Conservation (phyloP, 108 stramenopile species). For the Pseudonitzschia multiseries region DNA sequence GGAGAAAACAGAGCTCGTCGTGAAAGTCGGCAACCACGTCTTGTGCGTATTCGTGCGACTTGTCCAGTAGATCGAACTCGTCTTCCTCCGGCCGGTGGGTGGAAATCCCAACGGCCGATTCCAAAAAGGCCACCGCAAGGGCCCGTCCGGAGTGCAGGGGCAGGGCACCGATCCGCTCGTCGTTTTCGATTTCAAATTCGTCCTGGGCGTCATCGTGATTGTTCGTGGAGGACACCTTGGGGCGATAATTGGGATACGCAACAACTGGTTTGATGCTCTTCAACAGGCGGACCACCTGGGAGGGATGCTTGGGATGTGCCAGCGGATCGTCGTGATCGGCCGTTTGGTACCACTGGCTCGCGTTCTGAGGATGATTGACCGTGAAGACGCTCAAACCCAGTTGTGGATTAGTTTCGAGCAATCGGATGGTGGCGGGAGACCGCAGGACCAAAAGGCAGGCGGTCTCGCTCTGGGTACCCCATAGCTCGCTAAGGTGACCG, state of each 20-base stretch:
- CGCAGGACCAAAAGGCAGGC: constrained; percentile 67
- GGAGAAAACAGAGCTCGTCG: constrained; percentile 78
- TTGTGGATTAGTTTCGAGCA: constrained; percentile 74
- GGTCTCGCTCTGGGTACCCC: constrained; percentile 58
- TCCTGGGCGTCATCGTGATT: not conserved
- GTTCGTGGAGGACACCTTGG: not conserved
- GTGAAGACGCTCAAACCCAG: constrained; percentile 87
- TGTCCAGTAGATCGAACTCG: constrained; percentile 40
- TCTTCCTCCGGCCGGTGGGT: constrained; percentile 61
- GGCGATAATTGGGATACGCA: constrained; percentile 4
- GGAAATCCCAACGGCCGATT: constrained; percentile 82
- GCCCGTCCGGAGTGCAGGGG: constrained; percentile 81
- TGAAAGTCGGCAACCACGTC: constrained; percentile 74
- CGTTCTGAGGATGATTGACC: constrained; percentile 70
- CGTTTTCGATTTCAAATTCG: constrained; percentile 19
- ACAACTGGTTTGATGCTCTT: constrained; percentile 53
- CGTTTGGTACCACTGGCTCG: constrained; percentile 67
- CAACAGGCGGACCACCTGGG: constrained; percentile 71
- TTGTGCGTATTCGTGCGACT: constrained; percentile 40
- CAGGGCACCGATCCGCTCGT: constrained; percentile 29
- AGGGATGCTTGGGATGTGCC: constrained; percentile 54
- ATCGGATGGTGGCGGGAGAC: constrained; percentile 59
- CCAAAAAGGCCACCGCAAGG: constrained; percentile 75
- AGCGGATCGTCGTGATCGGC: constrained; percentile 66
- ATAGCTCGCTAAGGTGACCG: constrained; percentile 83